Evolutionary conservation across 345 rosid genomes (phyloP), one percentile per base, ranked within the genome.

Genomic region (Acer saccharum): DNA sequence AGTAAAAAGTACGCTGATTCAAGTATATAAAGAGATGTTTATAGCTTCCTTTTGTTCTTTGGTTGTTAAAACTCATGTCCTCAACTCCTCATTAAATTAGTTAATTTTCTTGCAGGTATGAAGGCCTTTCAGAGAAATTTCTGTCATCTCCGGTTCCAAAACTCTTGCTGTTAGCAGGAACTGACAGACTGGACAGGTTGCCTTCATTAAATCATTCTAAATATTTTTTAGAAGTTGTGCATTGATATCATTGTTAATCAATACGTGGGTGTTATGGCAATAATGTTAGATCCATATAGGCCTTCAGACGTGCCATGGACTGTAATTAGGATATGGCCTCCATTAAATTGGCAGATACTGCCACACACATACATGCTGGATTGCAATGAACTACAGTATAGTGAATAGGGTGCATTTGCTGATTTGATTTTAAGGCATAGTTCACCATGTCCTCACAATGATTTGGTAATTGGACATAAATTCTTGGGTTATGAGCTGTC

Each of bases 111-210:
- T 82, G 86, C 87, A 95, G 99, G 98, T 95, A 95, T 68, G 99
- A 92, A 23, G 97, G 98, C 76, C 97, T 95, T 63, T 92, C 98
- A 43, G 99, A 95, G 64, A 94, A 86, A 71, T 94, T 95, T 84
- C 79, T 95, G 73, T 92, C 95, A 16, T 84, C 87, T 83, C 93
- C 98, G 12, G 93, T 89, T 82, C 97, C 97, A 61, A 95, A 95
- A 83, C 86, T 94, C 79, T 82, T 95, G 76, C 90, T 95, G 68
- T 83, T 95, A 84, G 99, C 98, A 0, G 97, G 99, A 81, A 86
- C 98, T 1, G 97, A 95, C 69, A 89, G 97, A 79, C 83, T 95
- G 84, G 99, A 95, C 90, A 92, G 89, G 97, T 73, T 44, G 57
- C 46, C 39, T 62, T 62, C 4, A 4, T 62, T 63, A 27, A 63